Conservation (phyloP, 371 early-diverging fungal genomes). For the Blakeslea trispora region DNA sequence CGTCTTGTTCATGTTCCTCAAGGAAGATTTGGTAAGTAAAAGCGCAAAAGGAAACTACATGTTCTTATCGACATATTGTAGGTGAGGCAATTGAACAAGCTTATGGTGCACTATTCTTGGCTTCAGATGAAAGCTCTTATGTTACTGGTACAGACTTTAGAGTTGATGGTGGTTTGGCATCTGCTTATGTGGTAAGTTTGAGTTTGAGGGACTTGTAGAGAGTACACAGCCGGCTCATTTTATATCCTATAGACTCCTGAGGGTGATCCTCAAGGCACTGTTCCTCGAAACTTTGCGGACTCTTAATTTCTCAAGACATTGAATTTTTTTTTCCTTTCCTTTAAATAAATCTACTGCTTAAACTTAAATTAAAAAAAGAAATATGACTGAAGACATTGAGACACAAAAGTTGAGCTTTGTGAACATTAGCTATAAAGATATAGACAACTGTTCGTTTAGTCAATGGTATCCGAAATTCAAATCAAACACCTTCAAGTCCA, state of each 20-base stretch:
- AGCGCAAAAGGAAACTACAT: neutral
- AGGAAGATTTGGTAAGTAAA: constrained; percentile 77
- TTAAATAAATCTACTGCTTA: neutral
- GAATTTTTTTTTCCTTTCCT: neutral
- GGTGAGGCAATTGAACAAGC: constrained; percentile 90
- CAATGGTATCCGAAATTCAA: constrained; percentile 77
- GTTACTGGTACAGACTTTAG: constrained; percentile 86
- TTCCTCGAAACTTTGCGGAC: constrained; percentile 51
- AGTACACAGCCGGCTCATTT: no score
- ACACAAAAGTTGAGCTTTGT: constrained; percentile 5
- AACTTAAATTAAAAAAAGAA: neutral
- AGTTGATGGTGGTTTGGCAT: constrained; percentile 84
- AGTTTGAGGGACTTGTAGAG: no score
- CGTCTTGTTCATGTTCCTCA: constrained; percentile 84
- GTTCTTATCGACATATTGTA: constrained; percentile 15
- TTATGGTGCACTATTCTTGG: constrained; percentile 80
- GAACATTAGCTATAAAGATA: constrained; percentile 33
- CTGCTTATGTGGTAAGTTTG: constrained; percentile 78
- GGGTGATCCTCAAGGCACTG: constrained; percentile 45
- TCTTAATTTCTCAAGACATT: constrained; percentile 6
- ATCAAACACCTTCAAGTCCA: constrained; percentile 66
- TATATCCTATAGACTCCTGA: constrained; percentile 49
- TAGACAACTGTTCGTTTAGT: constrained; percentile 71
- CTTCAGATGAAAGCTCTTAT: constrained; percentile 80
- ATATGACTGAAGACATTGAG: constrained; percentile 2